Conservation (phyloP, 2,329 filamentous ascomycete genomes). For the Proliferodiscus dingleyae region DNA sequence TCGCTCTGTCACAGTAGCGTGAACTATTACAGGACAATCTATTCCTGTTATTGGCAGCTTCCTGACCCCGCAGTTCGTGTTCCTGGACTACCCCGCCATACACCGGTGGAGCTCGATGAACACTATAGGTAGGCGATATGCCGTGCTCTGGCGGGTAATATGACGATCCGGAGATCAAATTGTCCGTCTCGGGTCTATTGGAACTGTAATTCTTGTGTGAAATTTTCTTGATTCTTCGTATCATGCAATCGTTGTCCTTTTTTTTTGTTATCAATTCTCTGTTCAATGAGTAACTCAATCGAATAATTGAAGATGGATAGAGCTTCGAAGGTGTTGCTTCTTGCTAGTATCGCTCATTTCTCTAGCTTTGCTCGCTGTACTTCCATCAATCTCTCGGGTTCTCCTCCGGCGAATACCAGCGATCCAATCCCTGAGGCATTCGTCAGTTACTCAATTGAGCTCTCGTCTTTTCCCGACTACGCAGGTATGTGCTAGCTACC, state of each 20-base stretch:
- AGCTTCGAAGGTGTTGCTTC: background rate
- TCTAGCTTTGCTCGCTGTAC: background rate
- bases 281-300: background rate
- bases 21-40: background rate
- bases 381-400: constrained; percentile 2
- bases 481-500: constrained; percentile 16
- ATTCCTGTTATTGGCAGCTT: background rate
- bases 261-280: background rate
- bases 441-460: constrained; percentile 48
- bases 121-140: background rate
- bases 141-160: background rate
- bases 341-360: background rate
- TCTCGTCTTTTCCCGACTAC: constrained; percentile 45
- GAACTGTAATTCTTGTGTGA: background rate
- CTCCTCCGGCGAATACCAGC: constrained; percentile 14
- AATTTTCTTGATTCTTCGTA: background rate
- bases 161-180: background rate
- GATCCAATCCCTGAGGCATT: constrained; percentile 37
- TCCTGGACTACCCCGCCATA: constrained; percentile 1
- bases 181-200: background rate
- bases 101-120: background rate
- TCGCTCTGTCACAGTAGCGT: background rate
- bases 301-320: background rate
- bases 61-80: background rate
- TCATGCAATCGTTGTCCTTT: background rate